Conservation (phyloP, 192 early-diverging fungal species). For the Entomortierella beljakovae region DNA sequence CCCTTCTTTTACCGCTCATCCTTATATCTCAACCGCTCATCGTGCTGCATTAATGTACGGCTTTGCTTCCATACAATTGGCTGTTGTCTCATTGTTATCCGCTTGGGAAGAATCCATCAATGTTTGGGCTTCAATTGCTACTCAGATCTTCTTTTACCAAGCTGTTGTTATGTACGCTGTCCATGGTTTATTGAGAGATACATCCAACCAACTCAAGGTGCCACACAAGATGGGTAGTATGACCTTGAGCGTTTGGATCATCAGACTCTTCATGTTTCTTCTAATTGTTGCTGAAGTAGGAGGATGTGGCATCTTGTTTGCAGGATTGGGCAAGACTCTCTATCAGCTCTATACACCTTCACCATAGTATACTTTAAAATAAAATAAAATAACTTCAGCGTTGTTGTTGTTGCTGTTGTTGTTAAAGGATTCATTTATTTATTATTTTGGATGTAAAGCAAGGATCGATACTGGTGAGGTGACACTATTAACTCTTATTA, state of each 20-base stretch:
- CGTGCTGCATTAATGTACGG: slow-evolving; percentile 53
- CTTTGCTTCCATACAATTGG: slow-evolving; percentile 35
- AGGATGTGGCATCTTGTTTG: slow-evolving; percentile 40
- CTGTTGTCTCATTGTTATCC: slow-evolving; percentile 17
- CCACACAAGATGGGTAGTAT: slow-evolving; percentile 32
- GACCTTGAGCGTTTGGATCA: slow-evolving; percentile 14
- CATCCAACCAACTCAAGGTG: slow-evolving; percentile 36
- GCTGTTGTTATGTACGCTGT: slow-evolving; percentile 31
- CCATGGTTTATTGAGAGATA: slow-evolving; percentile 37
- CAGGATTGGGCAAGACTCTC: slow-evolving; percentile 40
- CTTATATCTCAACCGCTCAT: slow-evolving; percentile 44
- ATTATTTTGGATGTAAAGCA: too few species aligned
- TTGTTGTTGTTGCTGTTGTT: too few species aligned
- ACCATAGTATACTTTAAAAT: neutral
- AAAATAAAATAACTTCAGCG: neutral
- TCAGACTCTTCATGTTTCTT: slow-evolving; percentile 18
- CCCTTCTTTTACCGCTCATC: slow-evolving; percentile 33
- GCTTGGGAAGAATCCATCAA: slow-evolving; percentile 22
- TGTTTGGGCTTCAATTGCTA: slow-evolving; percentile 6
- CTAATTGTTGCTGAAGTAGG: slow-evolving; percentile 30
- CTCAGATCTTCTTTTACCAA: slow-evolving; percentile 29
- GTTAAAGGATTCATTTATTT: too few species aligned
- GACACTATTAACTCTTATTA: too few species aligned
- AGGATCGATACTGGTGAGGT: too few species aligned
- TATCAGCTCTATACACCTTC: neutral